phyloP scores from a whole-genome alignment of 1,284 basidiomycete genomes.

The Ganoderma meredithae region DNA sequence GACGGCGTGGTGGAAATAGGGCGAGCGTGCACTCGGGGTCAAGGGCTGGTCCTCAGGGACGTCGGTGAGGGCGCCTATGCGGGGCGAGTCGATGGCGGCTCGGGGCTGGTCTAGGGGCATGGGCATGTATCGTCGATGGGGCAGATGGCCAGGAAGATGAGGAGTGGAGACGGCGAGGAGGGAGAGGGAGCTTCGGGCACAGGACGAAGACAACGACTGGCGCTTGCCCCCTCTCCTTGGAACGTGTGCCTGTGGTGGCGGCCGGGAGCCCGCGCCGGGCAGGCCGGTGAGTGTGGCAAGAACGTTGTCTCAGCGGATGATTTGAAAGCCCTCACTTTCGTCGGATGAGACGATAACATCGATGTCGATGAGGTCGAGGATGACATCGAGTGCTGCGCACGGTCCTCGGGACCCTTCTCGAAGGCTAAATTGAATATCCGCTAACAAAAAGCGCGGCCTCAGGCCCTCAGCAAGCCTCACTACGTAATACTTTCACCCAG shows the following conservation, averaged over 20 bases:
- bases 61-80: conserved; percentile 43
- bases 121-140: conserved; percentile 20
- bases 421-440: conserved; percentile 1
- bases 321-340: background rate
- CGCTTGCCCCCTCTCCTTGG: background rate
- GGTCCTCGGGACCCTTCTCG: background rate
- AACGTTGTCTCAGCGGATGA: background rate
- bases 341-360: background rate
- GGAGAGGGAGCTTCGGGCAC: background rate
- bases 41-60: conserved; percentile 50
- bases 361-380: conserved; percentile 1
- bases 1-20: conserved; percentile 42
- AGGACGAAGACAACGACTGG: background rate
- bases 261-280: background rate
- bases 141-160: conserved; percentile 13
- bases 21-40: conserved; percentile 40
- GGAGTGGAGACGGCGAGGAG: conserved; percentile 13
- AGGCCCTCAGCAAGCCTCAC: no score
- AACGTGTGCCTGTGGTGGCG: background rate
- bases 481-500: no score
- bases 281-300: background rate
- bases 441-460: background rate
- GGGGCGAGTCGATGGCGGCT: conserved; percentile 34
- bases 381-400: background rate
- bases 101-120: conserved; percentile 13